phyloP scores from a whole-genome alignment of 495 filamentous ascomycete species.

The Amphirosellinia nigrospora region DNA sequence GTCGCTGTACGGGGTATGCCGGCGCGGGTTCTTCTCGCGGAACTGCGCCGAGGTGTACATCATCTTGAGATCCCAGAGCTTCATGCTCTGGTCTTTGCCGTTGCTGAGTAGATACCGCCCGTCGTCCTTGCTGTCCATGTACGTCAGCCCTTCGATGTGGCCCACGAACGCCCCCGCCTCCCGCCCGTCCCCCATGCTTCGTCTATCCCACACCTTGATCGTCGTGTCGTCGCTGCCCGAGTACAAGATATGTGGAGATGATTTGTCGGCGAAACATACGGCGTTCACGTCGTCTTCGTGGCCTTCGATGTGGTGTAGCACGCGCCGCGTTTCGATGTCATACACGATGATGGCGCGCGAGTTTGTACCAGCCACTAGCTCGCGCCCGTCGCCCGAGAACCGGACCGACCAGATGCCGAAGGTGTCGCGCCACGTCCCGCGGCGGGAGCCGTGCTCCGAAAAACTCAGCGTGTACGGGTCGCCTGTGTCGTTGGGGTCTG shows the following conservation, averaged over 20 bases:
- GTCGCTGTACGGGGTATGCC: constrained; percentile 61
- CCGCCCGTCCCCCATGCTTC: constrained; percentile 84
- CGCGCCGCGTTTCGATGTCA: constrained; percentile 79
- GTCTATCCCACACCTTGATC: constrained; percentile 95
- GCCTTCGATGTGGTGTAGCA: constrained; percentile 75
- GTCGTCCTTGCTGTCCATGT: constrained; percentile 95
- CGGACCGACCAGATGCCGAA: constrained; percentile 85
- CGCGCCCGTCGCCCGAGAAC: constrained; percentile 90
- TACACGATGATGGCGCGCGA: constrained; percentile 86
- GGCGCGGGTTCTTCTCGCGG: constrained; percentile 51
- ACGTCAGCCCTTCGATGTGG: constrained; percentile 93
- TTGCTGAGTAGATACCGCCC: constrained; percentile 94
- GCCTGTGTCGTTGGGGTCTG: constrained; percentile 78
- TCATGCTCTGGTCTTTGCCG: constrained; percentile 95
- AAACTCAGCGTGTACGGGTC: constrained; percentile 82
- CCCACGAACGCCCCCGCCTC: constrained; percentile 92
- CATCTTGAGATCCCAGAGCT: constrained; percentile 91
- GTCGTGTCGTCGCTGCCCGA: constrained; percentile 95
- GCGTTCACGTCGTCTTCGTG: constrained; percentile 94
- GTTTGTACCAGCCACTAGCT: constrained; percentile 88
- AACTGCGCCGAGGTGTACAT: constrained; percentile 76
- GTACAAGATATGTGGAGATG: constrained; percentile 92
- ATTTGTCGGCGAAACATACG: constrained; percentile 90
- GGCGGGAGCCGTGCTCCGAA: constrained; percentile 50
- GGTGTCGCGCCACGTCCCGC: constrained; percentile 45